A percentile compares a stretch with the other conserved stretches of the same genome.
Evolutionary conservation across 73 alveolate species (phyloP).

Genomic region (Tetrahymena thermophila): DNA sequence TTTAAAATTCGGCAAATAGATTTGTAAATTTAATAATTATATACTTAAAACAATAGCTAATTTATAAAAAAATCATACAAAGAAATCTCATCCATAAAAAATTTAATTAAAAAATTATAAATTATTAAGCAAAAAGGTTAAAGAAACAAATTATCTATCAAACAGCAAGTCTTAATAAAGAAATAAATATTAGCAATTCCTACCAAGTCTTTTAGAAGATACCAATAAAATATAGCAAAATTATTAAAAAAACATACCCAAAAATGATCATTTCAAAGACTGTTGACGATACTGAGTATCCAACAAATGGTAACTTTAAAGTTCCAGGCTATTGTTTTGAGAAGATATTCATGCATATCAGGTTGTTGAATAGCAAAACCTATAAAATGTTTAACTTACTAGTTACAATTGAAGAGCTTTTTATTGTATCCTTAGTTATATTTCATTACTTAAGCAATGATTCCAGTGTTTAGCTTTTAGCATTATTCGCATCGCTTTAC

Average conservation of each 20-base stretch:
- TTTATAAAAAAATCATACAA: not conserved
- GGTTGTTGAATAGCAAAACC: not conserved
- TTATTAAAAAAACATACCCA: not conserved
- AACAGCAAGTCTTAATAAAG: too few relatives aligned
- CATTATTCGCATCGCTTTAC: not conserved
- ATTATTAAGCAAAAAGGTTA: not conserved
- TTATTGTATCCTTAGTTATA: not conserved
- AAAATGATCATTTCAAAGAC: not conserved
- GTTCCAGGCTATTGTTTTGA: not conserved
- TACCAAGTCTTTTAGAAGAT: not conserved
- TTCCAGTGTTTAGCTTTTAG: not conserved
- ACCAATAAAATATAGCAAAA: not conserved
- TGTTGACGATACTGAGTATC: not conserved
- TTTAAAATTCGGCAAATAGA: not conserved
- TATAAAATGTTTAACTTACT: not conserved
- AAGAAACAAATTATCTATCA: not conserved
- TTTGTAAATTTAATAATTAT: not conserved
- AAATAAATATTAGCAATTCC: too few relatives aligned
- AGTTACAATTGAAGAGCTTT: not conserved
- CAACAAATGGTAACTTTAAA: not conserved
- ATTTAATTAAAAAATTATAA: too few relatives aligned
- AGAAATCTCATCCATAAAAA: not conserved
- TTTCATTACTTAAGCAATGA: not conserved
- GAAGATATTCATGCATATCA: not conserved
- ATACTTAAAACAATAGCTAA: too few relatives aligned